Evolutionary conservation across 2,329 filamentous ascomycete genomes (phyloP).

Genomic region (Calonectria fujianensis): DNA sequence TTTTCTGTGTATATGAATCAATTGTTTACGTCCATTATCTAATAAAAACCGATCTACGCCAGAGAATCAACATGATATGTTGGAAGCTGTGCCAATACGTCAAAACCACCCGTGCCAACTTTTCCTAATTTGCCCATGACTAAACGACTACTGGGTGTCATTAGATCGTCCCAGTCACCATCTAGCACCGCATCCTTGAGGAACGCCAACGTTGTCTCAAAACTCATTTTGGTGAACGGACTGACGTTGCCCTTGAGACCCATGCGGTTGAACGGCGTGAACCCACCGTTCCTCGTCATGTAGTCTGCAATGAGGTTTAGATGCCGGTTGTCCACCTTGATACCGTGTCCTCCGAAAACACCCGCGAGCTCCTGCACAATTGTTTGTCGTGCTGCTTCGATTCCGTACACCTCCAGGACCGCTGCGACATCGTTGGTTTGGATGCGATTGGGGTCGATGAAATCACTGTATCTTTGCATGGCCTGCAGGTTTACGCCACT

Average conservation of each 20-base stretch:
- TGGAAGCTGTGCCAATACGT: conserved; percentile 82
- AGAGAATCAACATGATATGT: conserved; percentile 66
- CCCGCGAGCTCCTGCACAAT: conserved; percentile 90
- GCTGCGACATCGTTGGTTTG: conserved; percentile 95
- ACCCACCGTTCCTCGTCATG: conserved; percentile 96
- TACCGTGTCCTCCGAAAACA: conserved; percentile 94
- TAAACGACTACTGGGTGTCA: conserved; percentile 89
- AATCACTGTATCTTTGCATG: conserved; percentile 91
- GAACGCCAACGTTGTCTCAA: conserved; percentile 97
- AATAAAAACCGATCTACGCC: conserved; percentile 51
- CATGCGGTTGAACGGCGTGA: conserved; percentile 93
- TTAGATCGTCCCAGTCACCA: conserved; percentile 91
- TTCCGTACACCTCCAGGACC: conserved; percentile 90
- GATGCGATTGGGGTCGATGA: conserved; percentile 89
- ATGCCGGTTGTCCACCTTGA: conserved; percentile 93
- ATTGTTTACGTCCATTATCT: conserved; percentile 40
- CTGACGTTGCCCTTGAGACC: conserved; percentile 89
- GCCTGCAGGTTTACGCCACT: conserved; percentile 91
- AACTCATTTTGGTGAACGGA: conserved; percentile 99
- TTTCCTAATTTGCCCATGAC: conserved; percentile 89
- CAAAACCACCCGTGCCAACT: conserved; percentile 93
- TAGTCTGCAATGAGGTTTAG: conserved; percentile 96
- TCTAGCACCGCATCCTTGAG: conserved; percentile 94
- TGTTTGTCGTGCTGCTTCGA: conserved; percentile 91
- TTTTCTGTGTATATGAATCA: conserved; percentile 25